Percentiles rank a stretch among this genome's conserved stretches.
Evolutionary conservation across 345 rosid species (phyloP).

Genomic region (Linum usitatissimum): DNA sequence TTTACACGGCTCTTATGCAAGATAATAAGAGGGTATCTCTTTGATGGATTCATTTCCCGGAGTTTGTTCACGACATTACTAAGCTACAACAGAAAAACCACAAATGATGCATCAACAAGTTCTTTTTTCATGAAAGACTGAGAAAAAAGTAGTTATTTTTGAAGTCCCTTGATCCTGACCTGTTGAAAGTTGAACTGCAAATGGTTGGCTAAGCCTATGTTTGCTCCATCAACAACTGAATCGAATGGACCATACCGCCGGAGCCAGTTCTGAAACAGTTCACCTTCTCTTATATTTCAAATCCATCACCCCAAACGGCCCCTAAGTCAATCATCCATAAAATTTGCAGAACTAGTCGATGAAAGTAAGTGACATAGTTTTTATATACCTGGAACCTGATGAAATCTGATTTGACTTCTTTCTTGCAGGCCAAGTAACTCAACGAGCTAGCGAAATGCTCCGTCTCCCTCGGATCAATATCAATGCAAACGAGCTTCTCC

Average conservation of each 20-base stretch:
- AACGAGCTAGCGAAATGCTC: conserved; percentile 60
- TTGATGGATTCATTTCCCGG: conserved; percentile 51
- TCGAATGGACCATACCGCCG: conserved; percentile 84
- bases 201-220: conserved; percentile 51
- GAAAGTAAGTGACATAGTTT: no score
- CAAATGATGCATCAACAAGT: conserved; percentile 2
- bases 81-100: conserved; percentile 38
- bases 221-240: conserved; percentile 86
- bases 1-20: conserved; percentile 65
- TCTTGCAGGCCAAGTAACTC: conserved; percentile 51
- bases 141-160: background rate
- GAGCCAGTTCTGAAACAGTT: conserved; percentile 64
- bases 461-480: conserved; percentile 80
- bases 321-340: background rate
- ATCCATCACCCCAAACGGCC: no score
- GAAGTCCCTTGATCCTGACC: conserved; percentile 24
- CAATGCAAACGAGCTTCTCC: conserved; percentile 81
- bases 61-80: conserved; percentile 40
- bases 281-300: conserved; percentile 9
- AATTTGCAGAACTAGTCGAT: no score
- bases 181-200: conserved; percentile 49
- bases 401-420: conserved; percentile 50
- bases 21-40: conserved; percentile 68
- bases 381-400: conserved; percentile 47
- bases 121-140: conserved; percentile 4